These are phyloP conservation scores for Fusarium mexicanum DNA, from an alignment of 2,329 filamentous ascomycete species.

Conservation along the genomic window DNA sequence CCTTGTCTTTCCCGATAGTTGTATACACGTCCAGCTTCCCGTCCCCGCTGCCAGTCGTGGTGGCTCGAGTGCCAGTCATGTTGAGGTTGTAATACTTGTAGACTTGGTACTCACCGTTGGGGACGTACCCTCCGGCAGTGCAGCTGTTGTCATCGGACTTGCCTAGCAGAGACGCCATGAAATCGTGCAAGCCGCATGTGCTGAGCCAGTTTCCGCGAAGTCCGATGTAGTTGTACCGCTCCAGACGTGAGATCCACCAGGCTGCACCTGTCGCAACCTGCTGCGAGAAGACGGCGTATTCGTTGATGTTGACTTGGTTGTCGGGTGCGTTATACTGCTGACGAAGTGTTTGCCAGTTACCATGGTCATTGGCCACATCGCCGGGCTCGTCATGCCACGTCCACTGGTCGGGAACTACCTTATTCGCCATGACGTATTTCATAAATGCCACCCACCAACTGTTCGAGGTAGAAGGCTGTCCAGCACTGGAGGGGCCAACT, in stretches of 20 bases:
- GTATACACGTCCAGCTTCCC: not conserved
- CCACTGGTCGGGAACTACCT: not conserved
- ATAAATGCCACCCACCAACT: slow-evolving; percentile 3
- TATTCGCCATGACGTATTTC: not conserved
- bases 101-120: slow-evolving; percentile 1
- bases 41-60: not conserved
- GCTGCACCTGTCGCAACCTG: not conserved
- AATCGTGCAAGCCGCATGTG: not conserved
- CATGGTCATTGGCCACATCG: not conserved
- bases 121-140: not conserved
- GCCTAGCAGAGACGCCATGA: not conserved
- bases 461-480: not conserved
- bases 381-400: not conserved
- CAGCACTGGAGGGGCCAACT: not conserved
- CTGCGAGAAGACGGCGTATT: not conserved
- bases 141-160: not conserved
- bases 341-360: not conserved
- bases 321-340: not conserved
- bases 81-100: not conserved
- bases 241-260: not conserved
- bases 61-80: not conserved
- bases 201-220: not conserved
- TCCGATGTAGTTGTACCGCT: not conserved
- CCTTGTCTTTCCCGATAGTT: not conserved
- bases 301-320: slow-evolving; percentile 3